Evolutionary conservation across 768 basidiomycete genomes (phyloP).

Genomic region (Lactarius indigo): DNA sequence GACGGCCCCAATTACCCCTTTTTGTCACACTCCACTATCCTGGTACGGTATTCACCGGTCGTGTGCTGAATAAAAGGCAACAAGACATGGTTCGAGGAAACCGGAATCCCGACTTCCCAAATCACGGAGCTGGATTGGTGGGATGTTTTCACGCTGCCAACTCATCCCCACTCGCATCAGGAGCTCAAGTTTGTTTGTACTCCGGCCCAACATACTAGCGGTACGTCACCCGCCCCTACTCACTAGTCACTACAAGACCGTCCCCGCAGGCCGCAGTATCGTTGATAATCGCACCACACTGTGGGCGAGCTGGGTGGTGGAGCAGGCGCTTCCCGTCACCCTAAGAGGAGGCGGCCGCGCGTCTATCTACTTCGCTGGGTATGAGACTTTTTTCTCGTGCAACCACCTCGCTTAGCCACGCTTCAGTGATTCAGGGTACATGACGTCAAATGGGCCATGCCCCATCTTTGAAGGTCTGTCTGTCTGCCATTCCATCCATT

Average conservation of each 20-base stretch:
- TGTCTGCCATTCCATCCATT: background rate
- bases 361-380: conserved; percentile 34
- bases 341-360: conserved; percentile 17
- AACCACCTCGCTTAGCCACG: background rate
- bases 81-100: conserved; percentile 31
- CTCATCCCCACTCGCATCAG: conserved; percentile 16
- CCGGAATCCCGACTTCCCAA: conserved; percentile 33
- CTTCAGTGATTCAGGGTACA: conserved; percentile 40
- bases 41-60: background rate
- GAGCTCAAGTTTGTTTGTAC: conserved; percentile 36
- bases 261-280: conserved; percentile 33
- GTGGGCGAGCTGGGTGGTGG: conserved; percentile 42
- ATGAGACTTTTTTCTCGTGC: background rate
- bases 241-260: background rate
- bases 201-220: conserved; percentile 43
- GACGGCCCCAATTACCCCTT: too few species aligned
- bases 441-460: conserved; percentile 33
- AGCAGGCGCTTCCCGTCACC: conserved; percentile 27
- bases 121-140: conserved; percentile 43
- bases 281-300: conserved; percentile 36
- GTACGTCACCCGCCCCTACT: conserved; percentile 26
- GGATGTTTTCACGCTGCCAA: conserved; percentile 31
- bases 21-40: background rate
- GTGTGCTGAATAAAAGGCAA: conserved; percentile 22
- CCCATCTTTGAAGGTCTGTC: conserved; percentile 37